Evolutionary conservation across 1,284 basidiomycete genomes (phyloP), one percentile per base, ranked within the genome.

Genomic region (Sparassis latifolia): DNA sequence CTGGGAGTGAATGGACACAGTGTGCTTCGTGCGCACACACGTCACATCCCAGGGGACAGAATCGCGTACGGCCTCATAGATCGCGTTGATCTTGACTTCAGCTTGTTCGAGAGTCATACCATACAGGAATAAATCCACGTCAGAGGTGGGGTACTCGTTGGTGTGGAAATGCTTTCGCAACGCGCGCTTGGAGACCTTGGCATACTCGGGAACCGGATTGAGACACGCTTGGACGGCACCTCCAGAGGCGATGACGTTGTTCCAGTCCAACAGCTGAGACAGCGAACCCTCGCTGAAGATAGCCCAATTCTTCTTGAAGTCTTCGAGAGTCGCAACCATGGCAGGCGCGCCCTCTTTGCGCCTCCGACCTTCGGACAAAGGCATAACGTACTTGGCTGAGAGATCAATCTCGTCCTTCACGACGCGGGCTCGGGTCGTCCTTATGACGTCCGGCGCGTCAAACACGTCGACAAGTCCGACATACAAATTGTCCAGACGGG

Each of bases 41-140:
- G 79, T 82, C 9, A 79, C 77, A 58, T 81, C 80, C 80, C 79
- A 82, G 29, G 80, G 79, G 29, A 82, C 74, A 2, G 79, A 78
- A 58, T 82, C 78, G 30, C 79, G 68, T 12, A 84, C 77, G 4
- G 80, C 80, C 57, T 81, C 76, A 57, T 78, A 82, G 35, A 84
- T 80, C 27, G 65, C 55, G 40, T 71, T 66, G 55, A 80, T 79
- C 69, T 82, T 82, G 44, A 62, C 69, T 57, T 82, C 80, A 0
- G 80, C 80, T 74, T 81, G 69, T 52, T 75, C 76, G 20, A 74
- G 66, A 10, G 71, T 75, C 62, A 82, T 58, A 1, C 79, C 80
- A 68, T 76, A 82, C 42, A 84, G 63, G 58, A 82, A 84, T 7
- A 84, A 63, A 61, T 84, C 80, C n/a, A 82, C 68, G 59, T 84